A percentile compares a stretch with the other conserved stretches of the same genome.
phyloP scores from a whole-genome alignment of 1,284 basidiomycete genomes.

The Pterula multifida region DNA sequence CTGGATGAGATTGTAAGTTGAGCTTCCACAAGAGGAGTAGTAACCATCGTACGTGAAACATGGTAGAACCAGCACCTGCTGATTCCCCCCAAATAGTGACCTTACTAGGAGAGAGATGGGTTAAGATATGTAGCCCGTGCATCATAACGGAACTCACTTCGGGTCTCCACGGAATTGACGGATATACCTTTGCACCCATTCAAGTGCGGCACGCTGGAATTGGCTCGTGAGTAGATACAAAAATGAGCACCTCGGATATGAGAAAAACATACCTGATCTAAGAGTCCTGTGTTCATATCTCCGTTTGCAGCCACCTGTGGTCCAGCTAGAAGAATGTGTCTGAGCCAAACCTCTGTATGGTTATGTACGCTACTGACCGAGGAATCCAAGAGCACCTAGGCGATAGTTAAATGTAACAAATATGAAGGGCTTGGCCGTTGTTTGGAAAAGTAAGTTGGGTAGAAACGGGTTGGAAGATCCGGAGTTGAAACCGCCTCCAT shows the following conservation, averaged over 20 bases:
- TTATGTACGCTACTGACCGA: conserved; percentile 16
- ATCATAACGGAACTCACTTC: conserved; percentile 10
- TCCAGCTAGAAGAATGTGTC: conserved; percentile 14
- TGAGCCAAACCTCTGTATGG: background rate
- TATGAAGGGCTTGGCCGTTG: conserved; percentile 21
- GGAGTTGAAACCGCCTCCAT: conserved; percentile 26
- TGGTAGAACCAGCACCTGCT: conserved; percentile 26
- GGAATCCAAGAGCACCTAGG: conserved; percentile 27
- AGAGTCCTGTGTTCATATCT: conserved; percentile 22
- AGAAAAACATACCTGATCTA: conserved; percentile 21
- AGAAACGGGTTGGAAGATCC: conserved; percentile 20
- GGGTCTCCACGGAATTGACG: conserved; percentile 22
- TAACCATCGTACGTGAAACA: conserved; percentile 21
- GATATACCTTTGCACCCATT: conserved; percentile 24
- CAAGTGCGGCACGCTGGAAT: conserved; percentile 21
- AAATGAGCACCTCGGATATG: background rate
- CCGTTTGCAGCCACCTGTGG: conserved; percentile 18
- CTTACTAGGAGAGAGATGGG: conserved; percentile 10
- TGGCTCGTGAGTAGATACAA: background rate
- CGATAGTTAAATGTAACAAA: conserved; percentile 30
- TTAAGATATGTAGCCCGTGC: background rate
- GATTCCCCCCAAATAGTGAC: conserved; percentile 28
- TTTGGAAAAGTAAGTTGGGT: conserved; percentile 18
- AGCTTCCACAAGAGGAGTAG: too few relatives aligned
- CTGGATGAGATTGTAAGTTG: too few relatives aligned